A percentile compares a stretch with the other conserved stretches of the same genome.
phyloP scores from a whole-genome alignment of 2,329 filamentous ascomycete genomes.

The Tolypocladium pustulatum region DNA sequence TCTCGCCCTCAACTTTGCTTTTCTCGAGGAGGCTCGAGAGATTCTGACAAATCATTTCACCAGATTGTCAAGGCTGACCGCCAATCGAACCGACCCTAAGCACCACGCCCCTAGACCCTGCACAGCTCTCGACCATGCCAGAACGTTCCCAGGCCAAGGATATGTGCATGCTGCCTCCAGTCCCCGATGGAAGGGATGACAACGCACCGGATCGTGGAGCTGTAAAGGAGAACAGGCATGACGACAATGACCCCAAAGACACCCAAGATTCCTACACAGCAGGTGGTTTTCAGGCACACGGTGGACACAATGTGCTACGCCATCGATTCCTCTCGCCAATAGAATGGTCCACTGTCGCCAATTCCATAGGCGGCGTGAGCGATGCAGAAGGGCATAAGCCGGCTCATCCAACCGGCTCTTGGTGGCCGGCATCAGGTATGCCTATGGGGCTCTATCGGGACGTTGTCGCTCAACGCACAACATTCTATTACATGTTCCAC shows the following conservation, averaged over 20 bases:
- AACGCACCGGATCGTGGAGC: background rate
- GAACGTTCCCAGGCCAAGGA: conserved; percentile 1
- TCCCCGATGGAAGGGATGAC: background rate
- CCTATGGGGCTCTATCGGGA: conserved; percentile 38
- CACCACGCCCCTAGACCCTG: background rate
- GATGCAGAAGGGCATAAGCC: conserved; percentile 32
- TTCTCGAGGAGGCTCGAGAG: background rate
- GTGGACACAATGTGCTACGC: conserved; percentile 7
- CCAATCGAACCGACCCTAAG: background rate
- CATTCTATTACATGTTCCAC: conserved; percentile 34
- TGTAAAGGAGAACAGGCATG: background rate
- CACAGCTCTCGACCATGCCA: conserved; percentile 4
- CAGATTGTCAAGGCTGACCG: background rate
- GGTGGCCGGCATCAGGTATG: conserved; percentile 37
- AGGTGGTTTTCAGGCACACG: conserved; percentile 4
- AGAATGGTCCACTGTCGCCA: conserved; percentile 37
- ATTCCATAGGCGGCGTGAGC: conserved; percentile 33
- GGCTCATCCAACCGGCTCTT: conserved; percentile 28
- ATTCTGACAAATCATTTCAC: background rate
- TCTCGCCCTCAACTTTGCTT: background rate
- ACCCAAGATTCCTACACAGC: background rate
- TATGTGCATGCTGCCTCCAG: conserved; percentile 5
- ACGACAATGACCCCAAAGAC: background rate
- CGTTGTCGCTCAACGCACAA: conserved; percentile 31
- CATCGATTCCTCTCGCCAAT: conserved; percentile 30